Base-by-base conservation (phyloP, 345 rosid genomes). In the Iberis pinnata region DNA sequence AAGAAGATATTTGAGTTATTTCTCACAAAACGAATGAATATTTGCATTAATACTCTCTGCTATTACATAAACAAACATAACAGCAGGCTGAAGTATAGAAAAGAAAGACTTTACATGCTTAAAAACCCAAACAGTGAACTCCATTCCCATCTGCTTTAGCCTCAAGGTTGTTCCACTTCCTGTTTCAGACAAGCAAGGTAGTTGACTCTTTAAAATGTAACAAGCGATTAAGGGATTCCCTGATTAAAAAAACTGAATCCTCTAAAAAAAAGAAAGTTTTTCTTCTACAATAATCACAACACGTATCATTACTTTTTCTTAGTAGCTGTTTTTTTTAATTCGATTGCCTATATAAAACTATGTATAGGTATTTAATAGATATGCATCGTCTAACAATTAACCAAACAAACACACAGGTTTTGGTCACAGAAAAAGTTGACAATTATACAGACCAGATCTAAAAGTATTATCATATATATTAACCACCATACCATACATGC, bases 81-180 rank as follows among this genome's bases (percentile, higher is more conserved):
- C n/a, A n/a, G n/a, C n/a, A n/a, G n/a, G n/a, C n/a, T n/a, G n/a
- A n/a, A n/a, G n/a, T n/a, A n/a, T n/a, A n/a, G n/a, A n/a, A n/a
- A n/a, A n/a, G n/a, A n/a, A n/a, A n/a, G 17, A 32, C 24, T 52
- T 42, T 77, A 90, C 96, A 69, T 90, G 98, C 78, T 90, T 90
- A 70, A 90, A 90, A 58, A 84, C 98, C 98, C 96, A 90, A 44
- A 90, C 96, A 26, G 96, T 82, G 73, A 90, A 90, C 70, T 90
- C 98, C 98, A 90, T 90, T 55, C 98, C 96, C 75, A 87, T 66
- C 68, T 84, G 98, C 80, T 83, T 87, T 75, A 90, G 68, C 81
- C 95, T 82, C 60, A 80, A 75, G 43, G 95, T 90, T 49, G 96
- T 87, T 64, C 83, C 83, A 63, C 14, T 77, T 49, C 98, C 98